These are phyloP conservation scores for Saccharomyces hybrid DNA, from an alignment of 1,139 yeast species.

Conservation along the genomic window DNA sequence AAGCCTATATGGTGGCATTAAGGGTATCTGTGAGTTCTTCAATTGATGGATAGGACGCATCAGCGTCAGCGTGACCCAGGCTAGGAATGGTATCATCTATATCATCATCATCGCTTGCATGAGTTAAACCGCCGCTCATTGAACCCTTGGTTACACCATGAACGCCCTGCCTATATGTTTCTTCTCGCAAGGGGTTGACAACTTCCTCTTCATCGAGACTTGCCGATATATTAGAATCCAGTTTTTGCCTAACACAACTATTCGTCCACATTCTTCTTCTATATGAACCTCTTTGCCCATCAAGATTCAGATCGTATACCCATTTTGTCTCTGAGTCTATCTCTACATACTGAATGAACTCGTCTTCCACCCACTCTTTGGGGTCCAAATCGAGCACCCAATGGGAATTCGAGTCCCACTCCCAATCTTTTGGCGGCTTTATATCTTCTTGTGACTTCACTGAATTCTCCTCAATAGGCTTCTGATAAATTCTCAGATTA, in stretches of 20 bases:
- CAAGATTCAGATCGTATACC: constrained; percentile 55
- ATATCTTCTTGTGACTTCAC: constrained; percentile 35
- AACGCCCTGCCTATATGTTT: constrained; percentile 8
- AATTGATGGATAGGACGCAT: constrained; percentile 5
- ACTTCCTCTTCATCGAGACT: constrained; percentile 12
- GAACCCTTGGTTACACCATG: constrained; percentile 22
- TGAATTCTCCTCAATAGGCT: constrained; percentile 15
- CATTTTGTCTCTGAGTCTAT: constrained; percentile 67
- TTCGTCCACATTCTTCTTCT: constrained; percentile 53
- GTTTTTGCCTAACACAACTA: constrained; percentile 29
- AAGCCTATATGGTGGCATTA: constrained; percentile 5
- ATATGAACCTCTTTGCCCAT: constrained; percentile 30
- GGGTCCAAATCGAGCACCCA: constrained; percentile 63
- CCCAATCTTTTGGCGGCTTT: constrained; percentile 53
- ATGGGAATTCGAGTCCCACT: constrained; percentile 36
- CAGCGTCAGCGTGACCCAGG: constrained; percentile 4
- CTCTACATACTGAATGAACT: constrained; percentile 46
- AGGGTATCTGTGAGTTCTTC: constrained; percentile 5
- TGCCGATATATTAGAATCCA: constrained; percentile 7
- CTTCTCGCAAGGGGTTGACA: constrained; percentile 15
- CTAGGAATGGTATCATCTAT: not conserved
- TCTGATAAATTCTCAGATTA: constrained; percentile 30
- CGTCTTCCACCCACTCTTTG: constrained; percentile 49
- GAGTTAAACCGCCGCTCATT: constrained; percentile 15
- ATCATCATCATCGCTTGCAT: not conserved